phyloP scores from a whole-genome alignment of 768 basidiomycete genomes.

The Inosperma sp. region DNA sequence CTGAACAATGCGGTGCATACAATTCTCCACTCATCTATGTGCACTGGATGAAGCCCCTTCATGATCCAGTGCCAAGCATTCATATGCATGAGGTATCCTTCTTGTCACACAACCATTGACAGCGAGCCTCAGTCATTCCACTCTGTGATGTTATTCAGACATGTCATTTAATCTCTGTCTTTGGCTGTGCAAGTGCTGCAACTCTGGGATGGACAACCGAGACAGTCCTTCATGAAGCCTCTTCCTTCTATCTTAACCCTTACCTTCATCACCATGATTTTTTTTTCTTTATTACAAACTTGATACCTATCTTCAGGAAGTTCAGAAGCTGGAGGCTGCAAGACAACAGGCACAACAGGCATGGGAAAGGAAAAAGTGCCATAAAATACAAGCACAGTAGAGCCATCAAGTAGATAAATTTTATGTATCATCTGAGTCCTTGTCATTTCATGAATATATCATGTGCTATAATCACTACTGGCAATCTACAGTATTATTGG shows the following conservation, averaged over 20 bases:
- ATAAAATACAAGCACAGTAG: neutral
- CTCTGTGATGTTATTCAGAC: constrained; percentile 1
- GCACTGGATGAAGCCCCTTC: constrained; percentile 14
- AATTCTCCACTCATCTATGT: constrained; percentile 7
- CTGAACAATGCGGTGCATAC: neutral
- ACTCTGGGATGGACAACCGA: constrained; percentile 15
- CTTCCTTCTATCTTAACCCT: constrained; percentile 27
- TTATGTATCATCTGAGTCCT: too few relatives aligned
- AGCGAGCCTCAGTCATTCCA: constrained; percentile 10
- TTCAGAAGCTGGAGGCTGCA: neutral
- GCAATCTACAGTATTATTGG: neutral
- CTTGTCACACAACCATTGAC: constrained; percentile 6
- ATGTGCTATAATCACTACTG: neutral
- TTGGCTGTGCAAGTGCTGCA: neutral
- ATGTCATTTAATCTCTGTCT: constrained; percentile 17
- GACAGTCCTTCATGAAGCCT: constrained; percentile 18
- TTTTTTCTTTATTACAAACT: constrained; percentile 20
- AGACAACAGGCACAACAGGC: neutral
- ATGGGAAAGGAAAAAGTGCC: neutral
- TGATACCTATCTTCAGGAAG: neutral
- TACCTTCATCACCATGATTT: constrained; percentile 30
- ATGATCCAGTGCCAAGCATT: neutral
- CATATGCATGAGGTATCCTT: constrained; percentile 6
- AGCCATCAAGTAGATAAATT: too few relatives aligned
- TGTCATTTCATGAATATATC: too few relatives aligned